These are phyloP conservation scores for Pythium monospermum DNA, from an alignment of 352 stramenopile genomes.

Conservation along the genomic window DNA sequence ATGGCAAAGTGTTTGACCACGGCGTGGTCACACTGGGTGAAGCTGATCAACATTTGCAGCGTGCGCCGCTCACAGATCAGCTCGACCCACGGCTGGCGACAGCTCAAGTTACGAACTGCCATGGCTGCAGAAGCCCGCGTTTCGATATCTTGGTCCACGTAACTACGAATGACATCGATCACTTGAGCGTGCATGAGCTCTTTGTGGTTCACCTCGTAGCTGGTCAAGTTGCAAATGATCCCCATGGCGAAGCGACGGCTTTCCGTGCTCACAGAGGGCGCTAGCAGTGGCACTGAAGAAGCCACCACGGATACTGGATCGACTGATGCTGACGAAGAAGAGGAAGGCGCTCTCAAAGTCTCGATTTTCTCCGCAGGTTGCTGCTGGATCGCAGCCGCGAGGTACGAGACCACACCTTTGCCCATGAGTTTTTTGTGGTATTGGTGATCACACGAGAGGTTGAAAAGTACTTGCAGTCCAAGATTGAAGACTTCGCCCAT, in stretches of 20 bases:
- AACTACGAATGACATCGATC: constrained; percentile 59
- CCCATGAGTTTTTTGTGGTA: constrained; percentile 68
- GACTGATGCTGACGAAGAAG: background rate
- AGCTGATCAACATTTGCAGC: constrained; percentile 50
- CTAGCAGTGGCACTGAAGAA: constrained; percentile 1
- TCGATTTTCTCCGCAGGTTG: background rate
- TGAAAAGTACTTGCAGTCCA: constrained; percentile 70
- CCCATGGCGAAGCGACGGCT: constrained; percentile 53
- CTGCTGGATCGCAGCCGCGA: constrained; percentile 37
- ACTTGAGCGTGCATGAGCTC: constrained; percentile 77
- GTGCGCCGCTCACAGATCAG: constrained; percentile 75
- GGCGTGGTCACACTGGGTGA: constrained; percentile 45
- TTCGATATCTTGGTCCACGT: constrained; percentile 65
- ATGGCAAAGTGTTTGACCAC: constrained; percentile 60
- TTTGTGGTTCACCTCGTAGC: constrained; percentile 73
- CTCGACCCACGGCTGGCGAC: constrained; percentile 66
- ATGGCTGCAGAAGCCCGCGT: constrained; percentile 65
- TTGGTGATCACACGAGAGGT: constrained; percentile 59
- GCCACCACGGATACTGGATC: too few species aligned
- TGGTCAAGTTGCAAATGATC: constrained; percentile 74
- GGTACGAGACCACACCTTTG: constrained; percentile 67
- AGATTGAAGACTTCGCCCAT: constrained; percentile 65
- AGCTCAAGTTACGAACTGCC: constrained; percentile 70
- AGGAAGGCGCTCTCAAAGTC: background rate
- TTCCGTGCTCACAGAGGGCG: constrained; percentile 26